Evolutionary conservation across 805 yeast species (phyloP).

Genomic region (Kurtzmaniella cleridarum): DNA sequence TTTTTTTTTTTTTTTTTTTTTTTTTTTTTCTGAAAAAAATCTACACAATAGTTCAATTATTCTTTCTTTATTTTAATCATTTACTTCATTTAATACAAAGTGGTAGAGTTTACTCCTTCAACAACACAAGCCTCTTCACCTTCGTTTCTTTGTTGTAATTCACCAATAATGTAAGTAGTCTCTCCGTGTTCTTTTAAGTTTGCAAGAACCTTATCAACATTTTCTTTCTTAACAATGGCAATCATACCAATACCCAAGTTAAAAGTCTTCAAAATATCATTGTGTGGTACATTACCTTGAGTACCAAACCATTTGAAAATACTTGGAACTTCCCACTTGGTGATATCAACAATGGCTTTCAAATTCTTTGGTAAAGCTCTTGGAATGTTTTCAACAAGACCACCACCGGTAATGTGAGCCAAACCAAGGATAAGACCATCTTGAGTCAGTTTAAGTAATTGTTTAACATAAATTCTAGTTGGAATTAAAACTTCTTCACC

Average conservation of each 20-base stretch:
- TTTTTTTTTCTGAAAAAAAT: no score
- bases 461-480: conserved; percentile 91
- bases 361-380: conserved; percentile 81
- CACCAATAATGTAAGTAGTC: conserved; percentile 51
- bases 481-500: conserved; percentile 88
- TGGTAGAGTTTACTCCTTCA: conserved; percentile 27
- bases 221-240: conserved; percentile 65
- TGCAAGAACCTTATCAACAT: conserved; percentile 52
- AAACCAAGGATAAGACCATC: conserved; percentile 72
- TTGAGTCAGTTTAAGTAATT: conserved; percentile 68
- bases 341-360: conserved; percentile 76
- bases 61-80: neutral
- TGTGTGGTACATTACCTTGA: conserved; percentile 83
- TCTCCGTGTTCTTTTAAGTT: conserved; percentile 65
- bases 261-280: conserved; percentile 83
- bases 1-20: neutral
- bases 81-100: conserved; percentile 7
- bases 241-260: conserved; percentile 98
- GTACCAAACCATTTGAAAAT: conserved; percentile 93
- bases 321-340: conserved; percentile 76
- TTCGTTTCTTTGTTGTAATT: conserved; percentile 29
- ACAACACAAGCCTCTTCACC: conserved; percentile 59
- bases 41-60: neutral
- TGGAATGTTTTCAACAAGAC: conserved; percentile 92
- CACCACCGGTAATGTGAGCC: conserved; percentile 99